Conservation (phyloP, 23 red algal species). For the Agarophyton chilense region DNA sequence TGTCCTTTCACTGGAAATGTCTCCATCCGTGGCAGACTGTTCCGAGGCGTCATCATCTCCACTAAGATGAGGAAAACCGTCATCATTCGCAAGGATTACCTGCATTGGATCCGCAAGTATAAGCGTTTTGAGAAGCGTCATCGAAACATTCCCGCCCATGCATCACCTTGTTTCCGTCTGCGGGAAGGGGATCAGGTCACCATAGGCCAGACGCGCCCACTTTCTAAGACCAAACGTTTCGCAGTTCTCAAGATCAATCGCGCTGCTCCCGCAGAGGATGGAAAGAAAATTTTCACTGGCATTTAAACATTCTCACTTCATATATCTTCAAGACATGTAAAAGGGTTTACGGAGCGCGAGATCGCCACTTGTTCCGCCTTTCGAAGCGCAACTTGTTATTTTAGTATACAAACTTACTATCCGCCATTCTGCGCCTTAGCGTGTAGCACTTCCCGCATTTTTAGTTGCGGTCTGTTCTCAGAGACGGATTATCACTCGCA, state of each 20-base stretch:
- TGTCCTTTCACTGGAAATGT: slow-evolving; percentile 99
- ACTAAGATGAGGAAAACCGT: slow-evolving; percentile 99
- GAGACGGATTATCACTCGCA: background rate
- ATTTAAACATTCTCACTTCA: slow-evolving; percentile 59
- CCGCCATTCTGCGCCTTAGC: background rate
- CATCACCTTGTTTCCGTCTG: slow-evolving; percentile 93
- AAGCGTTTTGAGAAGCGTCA: slow-evolving; percentile 99
- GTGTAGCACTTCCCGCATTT: background rate
- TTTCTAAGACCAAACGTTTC: slow-evolving; percentile 98
- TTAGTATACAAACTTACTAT: background rate
- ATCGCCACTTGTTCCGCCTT: background rate
- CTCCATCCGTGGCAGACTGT: slow-evolving; percentile 90
- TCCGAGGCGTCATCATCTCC: slow-evolving; percentile 93
- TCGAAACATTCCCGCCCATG: slow-evolving; percentile 97
- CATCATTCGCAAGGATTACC: slow-evolving; percentile 95
- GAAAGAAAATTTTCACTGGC: slow-evolving; percentile 96
- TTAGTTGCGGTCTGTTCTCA: slow-evolving; percentile 16
- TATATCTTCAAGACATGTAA: slow-evolving; percentile 34
- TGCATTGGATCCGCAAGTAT: slow-evolving; percentile 98
- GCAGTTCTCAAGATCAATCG: slow-evolving; percentile 95
- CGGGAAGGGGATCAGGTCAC: slow-evolving; percentile 98
- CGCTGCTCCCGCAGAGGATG: slow-evolving; percentile 77
- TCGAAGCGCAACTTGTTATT: background rate
- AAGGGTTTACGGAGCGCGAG: slow-evolving; percentile 6
- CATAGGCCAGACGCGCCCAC: slow-evolving; percentile 92